phyloP scores from a whole-genome alignment of 2,329 filamentous ascomycete genomes.

The Albifimbria verrucaria region DNA sequence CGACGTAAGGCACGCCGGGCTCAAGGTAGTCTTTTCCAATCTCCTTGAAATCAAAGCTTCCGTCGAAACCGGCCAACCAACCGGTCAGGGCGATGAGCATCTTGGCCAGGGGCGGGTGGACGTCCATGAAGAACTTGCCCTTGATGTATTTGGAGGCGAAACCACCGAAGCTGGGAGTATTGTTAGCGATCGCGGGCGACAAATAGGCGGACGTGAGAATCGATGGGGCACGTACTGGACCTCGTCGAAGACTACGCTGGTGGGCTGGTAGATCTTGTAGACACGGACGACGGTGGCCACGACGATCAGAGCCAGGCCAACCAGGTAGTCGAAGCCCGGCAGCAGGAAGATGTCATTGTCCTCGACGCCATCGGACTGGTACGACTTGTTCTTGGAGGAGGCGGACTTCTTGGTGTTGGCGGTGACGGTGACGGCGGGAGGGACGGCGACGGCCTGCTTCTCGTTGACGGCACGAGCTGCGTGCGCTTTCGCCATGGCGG shows the following conservation, averaged over 20 bases:
- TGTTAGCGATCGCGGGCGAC: conserved; percentile 14
- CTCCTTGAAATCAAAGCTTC: conserved; percentile 97
- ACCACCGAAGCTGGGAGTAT: conserved; percentile 76
- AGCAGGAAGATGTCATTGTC: conserved; percentile 93
- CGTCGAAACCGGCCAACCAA: conserved; percentile 92
- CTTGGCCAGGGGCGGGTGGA: conserved; percentile 97
- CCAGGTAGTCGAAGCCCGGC: conserved; percentile 77
- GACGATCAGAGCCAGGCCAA: conserved; percentile 69
- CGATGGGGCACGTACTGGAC: conserved; percentile 72
- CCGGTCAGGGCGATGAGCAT: conserved; percentile 93
- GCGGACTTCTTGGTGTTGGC: conserved; percentile 24
- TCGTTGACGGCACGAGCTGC: conserved; percentile 21
- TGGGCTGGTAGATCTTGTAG: conserved; percentile 94
- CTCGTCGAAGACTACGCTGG: conserved; percentile 97
- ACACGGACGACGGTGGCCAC: conserved; percentile 77
- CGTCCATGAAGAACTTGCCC: conserved; percentile 99
- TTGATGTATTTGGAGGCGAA: conserved; percentile 99
- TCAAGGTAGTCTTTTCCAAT: conserved; percentile 99
- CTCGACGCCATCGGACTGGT: conserved; percentile 73
- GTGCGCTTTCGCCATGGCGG: conserved; percentile 32
- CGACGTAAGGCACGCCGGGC: conserved; percentile 91
- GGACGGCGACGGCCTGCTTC: conserved; percentile 7
- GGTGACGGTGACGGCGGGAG: conserved; percentile 3
- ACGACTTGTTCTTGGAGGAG: conserved; percentile 48
- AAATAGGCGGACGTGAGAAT: conserved; percentile 3